Conservation (phyloP, 2,329 filamentous ascomycete species). For the Nothophoma quercina region DNA sequence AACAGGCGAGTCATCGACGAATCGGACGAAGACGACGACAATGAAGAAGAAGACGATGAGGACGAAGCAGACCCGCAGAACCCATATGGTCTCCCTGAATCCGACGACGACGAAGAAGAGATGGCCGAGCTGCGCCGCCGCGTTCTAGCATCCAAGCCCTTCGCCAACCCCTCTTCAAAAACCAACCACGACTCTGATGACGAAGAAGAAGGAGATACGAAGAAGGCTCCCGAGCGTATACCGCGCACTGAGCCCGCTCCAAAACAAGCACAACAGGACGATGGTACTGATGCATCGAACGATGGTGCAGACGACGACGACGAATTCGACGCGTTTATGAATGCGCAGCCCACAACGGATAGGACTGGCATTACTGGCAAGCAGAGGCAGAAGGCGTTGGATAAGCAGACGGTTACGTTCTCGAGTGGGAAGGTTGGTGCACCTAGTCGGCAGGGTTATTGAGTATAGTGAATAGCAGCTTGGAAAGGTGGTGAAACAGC, state of each 20-base stretch:
- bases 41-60: constrained; percentile 51
- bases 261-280: constrained; percentile 59
- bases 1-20: constrained; percentile 67
- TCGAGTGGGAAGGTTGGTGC: constrained; percentile 42
- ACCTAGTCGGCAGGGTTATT: constrained; percentile 23
- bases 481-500: no score
- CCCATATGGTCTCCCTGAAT: constrained; percentile 77
- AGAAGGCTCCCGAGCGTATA: constrained; percentile 68
- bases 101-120: constrained; percentile 79
- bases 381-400: constrained; percentile 58
- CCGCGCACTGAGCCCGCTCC: constrained; percentile 59
- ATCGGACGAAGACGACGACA: constrained; percentile 59
- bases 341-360: constrained; percentile 89
- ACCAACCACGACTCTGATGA: no score
- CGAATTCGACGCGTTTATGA: constrained; percentile 91
- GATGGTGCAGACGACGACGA: constrained; percentile 72
- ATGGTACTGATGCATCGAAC: constrained; percentile 70
- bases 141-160: constrained; percentile 91
- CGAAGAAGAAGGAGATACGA: constrained; percentile 48
- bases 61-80: constrained; percentile 64
- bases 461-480: background rate
- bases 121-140: constrained; percentile 93
- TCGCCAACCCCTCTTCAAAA: constrained; percentile 66
- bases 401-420: constrained; percentile 44
- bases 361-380: constrained; percentile 75